Base-by-base conservation (phyloP, 2,329 filamentous ascomycete species). In the Apiospora sp. region DNA sequence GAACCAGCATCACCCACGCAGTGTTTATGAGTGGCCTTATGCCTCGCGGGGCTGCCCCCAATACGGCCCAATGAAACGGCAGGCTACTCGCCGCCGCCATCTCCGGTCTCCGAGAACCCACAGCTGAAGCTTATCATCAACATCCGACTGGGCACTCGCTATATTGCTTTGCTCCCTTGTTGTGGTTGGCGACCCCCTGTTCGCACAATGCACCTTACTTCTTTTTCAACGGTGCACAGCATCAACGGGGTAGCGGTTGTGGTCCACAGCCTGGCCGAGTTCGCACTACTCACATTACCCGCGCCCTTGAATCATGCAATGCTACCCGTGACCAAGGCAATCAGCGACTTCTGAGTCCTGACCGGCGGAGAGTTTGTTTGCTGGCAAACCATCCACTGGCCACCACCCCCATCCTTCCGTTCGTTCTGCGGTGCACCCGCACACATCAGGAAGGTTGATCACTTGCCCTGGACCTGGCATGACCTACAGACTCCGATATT, bases 271-370 rank as follows among this genome's bases (percentile, higher is more conserved):
- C 10, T 1, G 8, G 27, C 54, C 54, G 30, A 37, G 19, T 2
- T 37, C 30, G 58, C 58, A 19, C 58, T 41, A 24, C n/a, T 37
- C 34, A 34, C 58, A 19, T 34, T 41, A 41, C n/a, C 22, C 34
- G 8, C 22, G 58, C 34, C 58, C 54, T 24, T 41, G 58, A 64
- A 41, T 64, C 58, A 41, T 64, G 58, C 58, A n/a, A 64, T 64
- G 30, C 16, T n/a, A 41, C 58, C 58, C 58, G 19, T 41, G 34
- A 64, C 30, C 58, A 37, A 64, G 58, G 58, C 34, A 64, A 24
- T 24, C 30, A 41, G 37, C 37, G 37, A 41, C 27, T 41, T 41
- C 34, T n/a, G 37, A 41, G 2, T 41, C 10, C 34, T n/a, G 7
- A 34, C 58, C 30, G 12, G 34, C 58, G 34, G 34, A 41, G 22